These are phyloP conservation scores for Scedosporium aurantiacum DNA, from an alignment of 2,329 filamentous ascomycete genomes.

Conservation along the genomic window DNA sequence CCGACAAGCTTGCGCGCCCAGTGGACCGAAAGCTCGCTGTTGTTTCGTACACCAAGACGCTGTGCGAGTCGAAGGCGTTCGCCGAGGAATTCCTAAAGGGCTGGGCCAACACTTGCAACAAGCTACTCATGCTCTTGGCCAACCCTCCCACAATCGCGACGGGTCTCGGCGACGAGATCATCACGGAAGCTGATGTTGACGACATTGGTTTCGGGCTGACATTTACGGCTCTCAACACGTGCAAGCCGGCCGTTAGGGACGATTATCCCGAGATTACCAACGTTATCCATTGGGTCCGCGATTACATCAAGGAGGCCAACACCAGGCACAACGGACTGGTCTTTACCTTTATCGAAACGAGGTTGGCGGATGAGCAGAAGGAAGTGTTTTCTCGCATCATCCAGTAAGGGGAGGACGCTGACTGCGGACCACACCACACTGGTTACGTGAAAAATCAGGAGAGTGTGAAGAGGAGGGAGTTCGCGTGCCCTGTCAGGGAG, in stretches of 20 bases:
- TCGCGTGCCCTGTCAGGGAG: not conserved
- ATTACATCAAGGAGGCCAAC: constrained; percentile 70
- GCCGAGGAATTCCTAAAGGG: constrained; percentile 74
- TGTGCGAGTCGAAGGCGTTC: constrained; percentile 78
- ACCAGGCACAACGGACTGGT: constrained; percentile 60
- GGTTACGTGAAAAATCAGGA: not conserved
- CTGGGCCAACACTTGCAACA: constrained; percentile 82
- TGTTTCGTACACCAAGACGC: constrained; percentile 82
- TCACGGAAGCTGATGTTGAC: constrained; percentile 83
- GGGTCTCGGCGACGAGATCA: constrained; percentile 60
- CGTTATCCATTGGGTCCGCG: constrained; percentile 73
- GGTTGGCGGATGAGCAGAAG: constrained; percentile 53
- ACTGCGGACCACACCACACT: not conserved
- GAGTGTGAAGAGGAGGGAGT: not conserved
- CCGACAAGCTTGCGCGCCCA: constrained; percentile 76
- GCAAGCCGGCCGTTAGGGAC: constrained; percentile 62
- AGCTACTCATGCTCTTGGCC: constrained; percentile 78
- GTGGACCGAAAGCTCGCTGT: constrained; percentile 89
- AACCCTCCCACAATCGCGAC: constrained; percentile 65
- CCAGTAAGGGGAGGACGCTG: constrained; percentile 23
- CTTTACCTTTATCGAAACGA: constrained; percentile 58
- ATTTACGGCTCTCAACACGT: constrained; percentile 88
- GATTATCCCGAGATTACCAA: constrained; percentile 78
- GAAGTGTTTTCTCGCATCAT: constrained; percentile 28
- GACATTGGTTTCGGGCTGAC: constrained; percentile 91